Conservation (phyloP, 2,329 filamentous ascomycete genomes). For the Fusarium sublunatum region DNA sequence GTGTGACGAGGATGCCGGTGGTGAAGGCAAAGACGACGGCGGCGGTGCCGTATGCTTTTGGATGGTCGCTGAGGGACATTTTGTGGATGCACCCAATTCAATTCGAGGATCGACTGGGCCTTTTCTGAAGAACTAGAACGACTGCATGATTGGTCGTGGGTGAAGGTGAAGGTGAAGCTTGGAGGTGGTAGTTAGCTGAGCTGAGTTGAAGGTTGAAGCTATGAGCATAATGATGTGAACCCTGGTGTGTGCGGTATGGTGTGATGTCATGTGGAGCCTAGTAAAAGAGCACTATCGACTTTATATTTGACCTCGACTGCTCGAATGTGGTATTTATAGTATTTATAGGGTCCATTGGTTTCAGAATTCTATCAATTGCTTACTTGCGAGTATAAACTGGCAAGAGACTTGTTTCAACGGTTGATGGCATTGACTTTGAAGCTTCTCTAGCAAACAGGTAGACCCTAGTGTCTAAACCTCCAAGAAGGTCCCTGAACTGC, state of each 20-base stretch:
- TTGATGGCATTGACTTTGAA: too few species aligned
- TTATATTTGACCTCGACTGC: not conserved
- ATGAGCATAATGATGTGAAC: conserved; percentile 20
- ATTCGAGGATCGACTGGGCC: conserved; percentile 16
- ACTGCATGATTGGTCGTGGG: conserved; percentile 21
- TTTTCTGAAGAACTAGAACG: conserved; percentile 13
- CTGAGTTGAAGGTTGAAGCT: conserved; percentile 10
- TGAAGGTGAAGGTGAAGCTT: conserved; percentile 9
- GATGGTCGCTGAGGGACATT: conserved; percentile 72
- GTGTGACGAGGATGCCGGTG: conserved; percentile 78
- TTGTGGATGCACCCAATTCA: conserved; percentile 45
- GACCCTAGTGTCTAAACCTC: too few species aligned
- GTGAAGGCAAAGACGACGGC: conserved; percentile 79
- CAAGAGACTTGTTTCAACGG: too few species aligned
- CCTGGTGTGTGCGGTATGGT: conserved; percentile 18
- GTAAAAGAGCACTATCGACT: not conserved
- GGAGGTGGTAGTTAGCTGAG: conserved; percentile 8
- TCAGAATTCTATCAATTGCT: too few species aligned
- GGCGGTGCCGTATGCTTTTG: conserved; percentile 70
- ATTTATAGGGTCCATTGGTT: too few species aligned
- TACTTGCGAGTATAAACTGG: too few species aligned
- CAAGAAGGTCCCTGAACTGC: too few species aligned
- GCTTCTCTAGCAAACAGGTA: too few species aligned
- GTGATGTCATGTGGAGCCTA: conserved; percentile 46
- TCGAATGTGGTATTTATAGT: too few species aligned